Conservation (phyloP, 1,284 basidiomycete genomes). For the Malassezia caprae region DNA sequence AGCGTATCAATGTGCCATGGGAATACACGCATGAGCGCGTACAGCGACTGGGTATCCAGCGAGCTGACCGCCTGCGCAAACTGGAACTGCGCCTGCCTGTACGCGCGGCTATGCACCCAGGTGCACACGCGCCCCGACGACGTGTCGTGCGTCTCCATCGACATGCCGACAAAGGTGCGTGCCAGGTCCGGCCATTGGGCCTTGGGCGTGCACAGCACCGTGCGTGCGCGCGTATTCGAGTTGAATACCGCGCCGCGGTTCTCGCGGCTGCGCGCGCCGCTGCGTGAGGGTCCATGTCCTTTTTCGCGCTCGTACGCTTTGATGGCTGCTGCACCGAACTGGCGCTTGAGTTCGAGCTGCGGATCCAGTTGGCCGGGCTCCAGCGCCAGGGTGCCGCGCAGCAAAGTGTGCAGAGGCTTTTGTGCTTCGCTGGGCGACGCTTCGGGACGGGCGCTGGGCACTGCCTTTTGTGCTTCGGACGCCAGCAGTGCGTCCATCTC, state of each 20-base stretch:
- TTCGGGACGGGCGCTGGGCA: neutral
- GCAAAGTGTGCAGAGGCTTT: slow-evolving; percentile 12
- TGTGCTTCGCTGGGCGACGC: neutral
- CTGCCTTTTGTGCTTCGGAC: neutral
- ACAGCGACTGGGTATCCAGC: slow-evolving; percentile 36
- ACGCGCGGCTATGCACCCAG: slow-evolving; percentile 39
- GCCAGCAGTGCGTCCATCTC: slow-evolving; percentile 38
- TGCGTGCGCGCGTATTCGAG: slow-evolving; percentile 36
- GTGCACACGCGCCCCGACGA: slow-evolving; percentile 25
- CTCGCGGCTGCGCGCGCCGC: slow-evolving; percentile 23
- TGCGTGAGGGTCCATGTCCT: slow-evolving; percentile 15
- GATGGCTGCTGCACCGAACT: slow-evolving; percentile 45
- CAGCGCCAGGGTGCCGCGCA: slow-evolving; percentile 25
- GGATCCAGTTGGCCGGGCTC: slow-evolving; percentile 36
- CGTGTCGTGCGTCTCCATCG: slow-evolving; percentile 32
- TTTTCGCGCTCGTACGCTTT: slow-evolving; percentile 39
- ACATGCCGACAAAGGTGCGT: slow-evolving; percentile 40
- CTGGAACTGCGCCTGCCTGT: slow-evolving; percentile 40
- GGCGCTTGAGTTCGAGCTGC: slow-evolving; percentile 34
- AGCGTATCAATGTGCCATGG: slow-evolving; percentile 47
- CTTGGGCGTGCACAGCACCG: slow-evolving; percentile 36
- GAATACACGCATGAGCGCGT: slow-evolving; percentile 35
- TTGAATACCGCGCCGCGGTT: slow-evolving; percentile 32
- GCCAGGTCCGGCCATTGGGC: slow-evolving; percentile 40
- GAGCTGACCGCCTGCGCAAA: slow-evolving; percentile 43